Evolutionary conservation across 2,329 filamentous ascomycete species (phyloP), one percentile per base, ranked within the genome.

Genomic region (Fusarium lateritium): DNA sequence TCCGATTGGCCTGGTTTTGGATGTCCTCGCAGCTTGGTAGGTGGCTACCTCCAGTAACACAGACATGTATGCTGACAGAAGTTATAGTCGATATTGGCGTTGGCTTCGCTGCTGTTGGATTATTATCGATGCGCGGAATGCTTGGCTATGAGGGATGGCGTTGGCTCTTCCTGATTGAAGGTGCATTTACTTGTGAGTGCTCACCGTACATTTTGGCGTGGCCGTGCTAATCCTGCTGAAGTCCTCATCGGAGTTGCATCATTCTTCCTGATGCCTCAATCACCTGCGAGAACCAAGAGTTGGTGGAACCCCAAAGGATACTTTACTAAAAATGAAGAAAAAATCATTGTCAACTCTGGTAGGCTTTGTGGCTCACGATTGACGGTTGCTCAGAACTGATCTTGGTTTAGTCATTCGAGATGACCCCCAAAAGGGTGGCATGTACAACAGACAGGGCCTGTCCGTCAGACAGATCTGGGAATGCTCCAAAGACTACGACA

Each of bases 1-100:
- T 86, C 33, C 83, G 91, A 0, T 79, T 93, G 19, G 87, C 86
- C 54, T 92, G 85, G 79, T 92, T 92, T 77, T 93, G 90, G 91
- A 86, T 63, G 55, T 63, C 55, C 38, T 63, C 55, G 8, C 47
- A 63, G 17, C 21, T 63, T 7, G 44, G 60, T 63, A 28, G 34
- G 55, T 38, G 7, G 9, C 85, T n/a, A 7, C 28, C 5, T 36
- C 44, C 2, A 55, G 8, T 7, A 21, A 33, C 26, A 7, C 4
- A 11, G 19, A 13, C 9, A 7, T 7, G 8, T 9, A 7, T 21
- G 13, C 43, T 46, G 19, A 46, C n/a, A 14, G 10, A 9, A 7
- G 6, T 13, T 13, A 7, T 19, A 57, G 59, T 57, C n/a, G 57
- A 61, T 15, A 61, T 61, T 15, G 57, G 51, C 1, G 36, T 55